A percentile compares a stretch with the other conserved stretches of the same genome.
These are phyloP conservation scores for Vaccinium corymbosum DNA, from an alignment of 148 eudicot genomes.

Conservation along the genomic window DNA sequence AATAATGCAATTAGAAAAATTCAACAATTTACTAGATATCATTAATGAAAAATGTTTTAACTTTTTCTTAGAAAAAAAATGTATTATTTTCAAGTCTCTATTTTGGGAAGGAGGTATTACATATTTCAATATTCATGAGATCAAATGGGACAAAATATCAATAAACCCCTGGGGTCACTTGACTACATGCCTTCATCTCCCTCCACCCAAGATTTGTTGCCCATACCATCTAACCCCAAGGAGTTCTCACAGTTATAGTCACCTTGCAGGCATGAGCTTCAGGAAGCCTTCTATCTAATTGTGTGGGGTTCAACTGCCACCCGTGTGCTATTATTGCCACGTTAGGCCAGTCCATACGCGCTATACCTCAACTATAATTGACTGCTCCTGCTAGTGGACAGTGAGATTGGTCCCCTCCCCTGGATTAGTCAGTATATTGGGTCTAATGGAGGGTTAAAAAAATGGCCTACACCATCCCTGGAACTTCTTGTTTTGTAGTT, in stretches of 20 bases:
- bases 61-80: too few relatives aligned
- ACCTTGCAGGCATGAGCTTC: background rate
- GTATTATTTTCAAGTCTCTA: too few relatives aligned
- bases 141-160: background rate
- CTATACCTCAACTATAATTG: background rate
- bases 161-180: background rate
- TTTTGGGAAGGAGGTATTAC: too few relatives aligned
- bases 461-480: background rate
- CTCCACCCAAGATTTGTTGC: background rate
- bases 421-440: background rate
- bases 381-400: background rate
- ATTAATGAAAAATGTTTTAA: too few relatives aligned
- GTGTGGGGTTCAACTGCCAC: background rate
- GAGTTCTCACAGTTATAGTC: background rate
- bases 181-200: background rate
- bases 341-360: background rate
- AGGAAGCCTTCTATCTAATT: background rate
- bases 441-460: background rate
- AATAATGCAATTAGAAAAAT: too few relatives aligned
- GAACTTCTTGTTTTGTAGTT: background rate
- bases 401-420: background rate
- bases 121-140: background rate
- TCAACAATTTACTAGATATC: too few relatives aligned
- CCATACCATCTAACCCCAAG: background rate
- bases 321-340: background rate